Evolutionary conservation across 306 rosid species (phyloP), one percentile per base, ranked within the genome.

Genomic region (Cucumis sativus): DNA sequence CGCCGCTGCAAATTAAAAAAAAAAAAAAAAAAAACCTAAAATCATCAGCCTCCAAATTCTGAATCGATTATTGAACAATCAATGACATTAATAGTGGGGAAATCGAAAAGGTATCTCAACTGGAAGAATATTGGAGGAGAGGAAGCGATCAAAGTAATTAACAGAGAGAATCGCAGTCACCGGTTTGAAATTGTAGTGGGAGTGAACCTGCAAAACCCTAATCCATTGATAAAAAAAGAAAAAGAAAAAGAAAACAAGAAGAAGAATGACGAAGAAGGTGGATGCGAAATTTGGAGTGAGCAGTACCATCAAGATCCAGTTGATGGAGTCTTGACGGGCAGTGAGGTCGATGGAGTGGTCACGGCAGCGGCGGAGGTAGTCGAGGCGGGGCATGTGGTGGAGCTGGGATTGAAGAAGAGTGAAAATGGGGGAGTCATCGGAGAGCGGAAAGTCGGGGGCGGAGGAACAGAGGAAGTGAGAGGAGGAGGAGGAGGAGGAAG

Each of bases 101-200:
- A 66, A 66, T 9, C 72, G 64, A 43, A 43, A 55, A n/a, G 6
- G 10, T 49, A 5, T 8, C 6, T 4, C 56, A 73, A 92, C 96
- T 87, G 87, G 93, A 39, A 87, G 84, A 41, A 87, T 75, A 61
- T 82, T 54, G 51, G 83, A 56, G 4, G 96, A 88, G 59, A 92
- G 91, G 35, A 90, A 87, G 67, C 96, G 97, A 82, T 92, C 97
- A 3, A 92, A 28, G 82, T 87, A 92, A 83, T 88, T 90, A 69
- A 92, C 85, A 47, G 93, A 77, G 84, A 90, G 97, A 23, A 84
- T 79, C 54, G 97, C 96, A 77, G 96, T 92, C 6, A 84, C 84
- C 4, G 96, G 90, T 6, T 82, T 79, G 20, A 92, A 92, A 37
- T 62, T 64, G 75, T 82, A 82, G 78, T 70, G 76, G 16, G 87